Evolutionary conservation across 2,329 filamentous ascomycete species (phyloP).

Genomic region (Colletotrichum tropicale): DNA sequence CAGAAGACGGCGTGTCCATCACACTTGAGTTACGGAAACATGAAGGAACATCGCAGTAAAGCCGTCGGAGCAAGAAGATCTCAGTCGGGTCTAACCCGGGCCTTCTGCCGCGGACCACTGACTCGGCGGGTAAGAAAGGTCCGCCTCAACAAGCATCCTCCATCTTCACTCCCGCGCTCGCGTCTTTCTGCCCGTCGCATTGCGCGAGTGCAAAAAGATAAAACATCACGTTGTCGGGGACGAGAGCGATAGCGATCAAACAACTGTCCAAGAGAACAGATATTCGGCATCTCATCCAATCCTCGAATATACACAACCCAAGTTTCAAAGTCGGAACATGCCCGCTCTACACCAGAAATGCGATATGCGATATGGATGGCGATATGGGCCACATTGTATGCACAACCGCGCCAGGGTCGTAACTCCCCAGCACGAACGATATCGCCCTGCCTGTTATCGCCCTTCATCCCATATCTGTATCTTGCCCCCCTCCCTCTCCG

Average conservation of each 20-base stretch:
- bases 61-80: background rate
- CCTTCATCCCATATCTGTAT: background rate
- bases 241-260: background rate
- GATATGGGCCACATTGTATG: background rate
- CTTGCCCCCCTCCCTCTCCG: background rate
- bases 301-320: background rate
- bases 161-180: background rate
- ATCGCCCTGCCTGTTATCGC: background rate
- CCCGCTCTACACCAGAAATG: background rate
- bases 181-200: background rate
- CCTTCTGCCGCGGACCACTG: background rate
- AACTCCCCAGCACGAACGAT: background rate
- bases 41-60: background rate
- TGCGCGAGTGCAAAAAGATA: background rate
- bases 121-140: accelerated
- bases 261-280: background rate
- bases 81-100: background rate
- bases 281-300: background rate
- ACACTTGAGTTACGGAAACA: background rate
- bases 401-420: background rate
- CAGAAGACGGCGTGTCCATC: background rate
- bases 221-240: background rate
- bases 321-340: background rate
- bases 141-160: background rate
- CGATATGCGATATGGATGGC: background rate